A percentile compares a stretch with the other conserved stretches of the same genome.
phyloP scores from a whole-genome alignment of 2,329 filamentous ascomycete genomes.

The Sporothrix phasma region DNA sequence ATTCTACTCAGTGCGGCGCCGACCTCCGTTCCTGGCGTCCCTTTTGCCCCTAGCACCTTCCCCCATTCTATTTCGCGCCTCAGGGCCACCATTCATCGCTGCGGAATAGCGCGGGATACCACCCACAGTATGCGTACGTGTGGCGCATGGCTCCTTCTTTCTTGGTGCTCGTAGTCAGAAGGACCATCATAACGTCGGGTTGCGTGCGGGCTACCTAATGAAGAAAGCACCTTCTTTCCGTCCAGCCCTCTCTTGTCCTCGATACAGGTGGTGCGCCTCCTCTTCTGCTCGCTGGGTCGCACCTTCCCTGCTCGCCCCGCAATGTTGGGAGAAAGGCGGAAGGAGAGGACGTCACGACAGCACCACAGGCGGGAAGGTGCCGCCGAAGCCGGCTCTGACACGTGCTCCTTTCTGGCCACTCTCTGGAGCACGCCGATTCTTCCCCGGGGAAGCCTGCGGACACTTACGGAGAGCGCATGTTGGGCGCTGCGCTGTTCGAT shows the following conservation, averaged over 20 bases:
- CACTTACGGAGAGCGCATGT: neutral
- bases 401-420: conserved; percentile 1
- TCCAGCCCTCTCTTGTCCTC: no score
- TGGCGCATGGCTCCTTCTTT: neutral
- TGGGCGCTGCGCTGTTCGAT: neutral
- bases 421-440: neutral
- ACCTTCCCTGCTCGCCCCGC: neutral
- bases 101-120: neutral
- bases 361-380: neutral
- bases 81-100: no score
- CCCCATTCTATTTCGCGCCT: neutral
- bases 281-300: neutral
- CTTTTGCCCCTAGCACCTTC: neutral
- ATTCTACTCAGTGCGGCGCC: neutral
- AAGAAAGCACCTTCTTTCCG: conserved; percentile 1
- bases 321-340: neutral
- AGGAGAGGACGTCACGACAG: neutral
- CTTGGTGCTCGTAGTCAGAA: neutral
- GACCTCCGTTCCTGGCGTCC: neutral
- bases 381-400: conserved; percentile 3
- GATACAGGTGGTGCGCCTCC: no score
- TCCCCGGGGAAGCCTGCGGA: neutral
- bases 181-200: neutral
- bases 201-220: conserved; percentile 11
- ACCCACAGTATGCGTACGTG: neutral